Evolutionary conservation across 148 eudicot genomes (phyloP).

Genomic region (Amaranthus hypochondriacus): DNA sequence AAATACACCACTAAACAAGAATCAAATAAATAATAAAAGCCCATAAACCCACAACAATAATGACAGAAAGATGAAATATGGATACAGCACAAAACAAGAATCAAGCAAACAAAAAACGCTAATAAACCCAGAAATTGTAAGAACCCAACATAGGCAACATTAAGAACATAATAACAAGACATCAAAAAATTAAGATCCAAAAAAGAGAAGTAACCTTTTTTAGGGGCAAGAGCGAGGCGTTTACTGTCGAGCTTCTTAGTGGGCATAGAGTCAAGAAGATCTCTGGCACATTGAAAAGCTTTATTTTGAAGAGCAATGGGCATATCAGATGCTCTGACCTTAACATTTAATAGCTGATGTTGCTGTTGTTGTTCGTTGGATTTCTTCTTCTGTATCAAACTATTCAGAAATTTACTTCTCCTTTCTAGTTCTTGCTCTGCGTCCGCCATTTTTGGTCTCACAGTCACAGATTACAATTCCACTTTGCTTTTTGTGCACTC

Average conservation of each 20-base stretch:
- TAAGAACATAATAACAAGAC: not conserved
- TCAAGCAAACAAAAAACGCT: not conserved
- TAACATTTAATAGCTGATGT: conserved; percentile 36
- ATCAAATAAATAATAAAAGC: not conserved
- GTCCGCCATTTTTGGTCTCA: conserved; percentile 30
- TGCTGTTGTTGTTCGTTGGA: conserved; percentile 32
- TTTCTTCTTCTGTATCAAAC: conserved; percentile 52
- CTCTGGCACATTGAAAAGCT: conserved; percentile 48
- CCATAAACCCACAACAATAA: not conserved
- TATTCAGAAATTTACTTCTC: conserved; percentile 60
- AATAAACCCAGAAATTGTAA: not conserved
- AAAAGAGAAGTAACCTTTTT: conserved; percentile 33
- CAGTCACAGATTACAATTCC: not conserved
- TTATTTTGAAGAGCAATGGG: conserved; percentile 41
- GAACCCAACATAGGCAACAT: not conserved
- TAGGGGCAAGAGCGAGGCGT: conserved; percentile 59
- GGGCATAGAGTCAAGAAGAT: conserved; percentile 46
- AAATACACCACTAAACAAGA: not conserved
- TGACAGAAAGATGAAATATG: not conserved
- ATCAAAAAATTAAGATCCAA: not conserved
- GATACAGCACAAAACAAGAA: not conserved
- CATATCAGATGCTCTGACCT: conserved; percentile 63
- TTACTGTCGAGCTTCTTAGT: conserved; percentile 42
- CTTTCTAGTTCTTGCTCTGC: conserved; percentile 56
- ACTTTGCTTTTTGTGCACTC: conserved; percentile 9